These are phyloP conservation scores for Apiotrichum gamsii DNA, from an alignment of 1,284 basidiomycete species.

Conservation along the genomic window DNA sequence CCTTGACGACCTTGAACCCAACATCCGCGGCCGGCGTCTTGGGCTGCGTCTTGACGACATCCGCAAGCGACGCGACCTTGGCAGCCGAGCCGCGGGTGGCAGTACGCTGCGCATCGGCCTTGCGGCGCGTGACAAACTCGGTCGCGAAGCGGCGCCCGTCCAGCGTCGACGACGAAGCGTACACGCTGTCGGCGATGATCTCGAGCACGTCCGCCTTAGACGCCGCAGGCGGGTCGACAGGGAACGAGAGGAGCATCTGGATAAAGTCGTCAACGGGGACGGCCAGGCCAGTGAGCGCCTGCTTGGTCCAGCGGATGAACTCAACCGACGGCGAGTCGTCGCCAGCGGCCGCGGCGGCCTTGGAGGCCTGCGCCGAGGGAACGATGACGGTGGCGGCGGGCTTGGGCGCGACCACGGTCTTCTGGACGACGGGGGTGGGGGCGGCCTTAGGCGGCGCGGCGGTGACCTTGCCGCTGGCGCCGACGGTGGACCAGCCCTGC, in stretches of 20 bases:
- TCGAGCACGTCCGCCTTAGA: conserved; percentile 57
- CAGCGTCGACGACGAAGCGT: conserved; percentile 86
- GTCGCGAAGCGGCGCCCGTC: conserved; percentile 90
- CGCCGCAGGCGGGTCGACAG: conserved; percentile 73
- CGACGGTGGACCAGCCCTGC: conserved; percentile 79
- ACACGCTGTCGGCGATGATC: conserved; percentile 86
- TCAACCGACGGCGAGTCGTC: conserved; percentile 71
- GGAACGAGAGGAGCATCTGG: conserved; percentile 83
- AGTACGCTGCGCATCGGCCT: conserved; percentile 57
- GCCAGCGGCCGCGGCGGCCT: conserved; percentile 18
- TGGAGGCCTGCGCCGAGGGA: conserved; percentile 10
- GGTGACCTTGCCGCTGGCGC: conserved; percentile 61
- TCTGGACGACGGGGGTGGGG: conserved; percentile 15
- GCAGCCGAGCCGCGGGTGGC: conserved; percentile 8
- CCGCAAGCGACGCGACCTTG: conserved; percentile 28
- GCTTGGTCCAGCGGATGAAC: conserved; percentile 86
- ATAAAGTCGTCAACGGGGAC: conserved; percentile 76
- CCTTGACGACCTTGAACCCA: conserved; percentile 85
- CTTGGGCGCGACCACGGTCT: conserved; percentile 7
- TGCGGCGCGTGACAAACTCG: conserved; percentile 81
- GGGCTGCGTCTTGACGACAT: conserved; percentile 78
- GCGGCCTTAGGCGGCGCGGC: conserved; percentile 45
- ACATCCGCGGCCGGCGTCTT: conserved; percentile 68
- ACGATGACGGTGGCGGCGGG: conserved; percentile 8
- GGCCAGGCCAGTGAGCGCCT: conserved; percentile 66